Evolutionary conservation across 2,329 filamentous ascomycete species (phyloP).

Genomic region (Hirsutella thompsonii): DNA sequence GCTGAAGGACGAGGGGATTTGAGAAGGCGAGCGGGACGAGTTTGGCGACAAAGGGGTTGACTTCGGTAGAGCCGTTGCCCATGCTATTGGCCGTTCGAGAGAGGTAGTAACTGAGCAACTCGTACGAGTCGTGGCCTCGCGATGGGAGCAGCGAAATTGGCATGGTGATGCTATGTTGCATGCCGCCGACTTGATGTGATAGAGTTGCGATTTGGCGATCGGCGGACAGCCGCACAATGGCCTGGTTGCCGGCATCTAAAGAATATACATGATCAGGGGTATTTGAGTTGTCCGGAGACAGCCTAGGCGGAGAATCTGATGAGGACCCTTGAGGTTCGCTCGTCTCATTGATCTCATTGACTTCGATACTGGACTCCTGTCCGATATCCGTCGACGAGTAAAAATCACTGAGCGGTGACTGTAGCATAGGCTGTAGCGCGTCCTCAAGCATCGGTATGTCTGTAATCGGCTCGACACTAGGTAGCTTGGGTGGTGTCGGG

Average conservation of each 20-base stretch:
- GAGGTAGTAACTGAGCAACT: constrained; percentile 31
- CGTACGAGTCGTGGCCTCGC: constrained; percentile 23
- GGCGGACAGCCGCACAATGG: not conserved
- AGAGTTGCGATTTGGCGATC: not conserved
- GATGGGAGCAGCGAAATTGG: constrained; percentile 17
- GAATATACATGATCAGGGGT: not conserved
- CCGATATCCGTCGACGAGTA: not conserved
- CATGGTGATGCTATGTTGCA: constrained; percentile 9
- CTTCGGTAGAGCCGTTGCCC: constrained; percentile 31
- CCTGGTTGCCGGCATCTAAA: not conserved
- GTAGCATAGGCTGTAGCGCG: not conserved
- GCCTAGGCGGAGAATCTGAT: not conserved
- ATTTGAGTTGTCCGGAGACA: not conserved
- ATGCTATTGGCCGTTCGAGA: constrained; percentile 30
- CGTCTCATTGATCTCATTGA: not conserved
- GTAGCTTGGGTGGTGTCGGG: not conserved
- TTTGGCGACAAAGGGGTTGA: constrained; percentile 32
- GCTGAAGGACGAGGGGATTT: constrained; percentile 29
- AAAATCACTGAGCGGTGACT: not conserved
- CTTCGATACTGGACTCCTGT: not conserved
- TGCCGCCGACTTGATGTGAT: not conserved
- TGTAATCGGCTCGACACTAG: not conserved
- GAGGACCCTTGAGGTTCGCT: not conserved
- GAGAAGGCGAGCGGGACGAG: constrained; percentile 31
- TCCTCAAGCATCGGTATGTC: not conserved